Evolutionary conservation across 495 filamentous ascomycete genomes (phyloP), one percentile per base, ranked within the genome.

Genomic region (Trichoderma erinaceum): DNA sequence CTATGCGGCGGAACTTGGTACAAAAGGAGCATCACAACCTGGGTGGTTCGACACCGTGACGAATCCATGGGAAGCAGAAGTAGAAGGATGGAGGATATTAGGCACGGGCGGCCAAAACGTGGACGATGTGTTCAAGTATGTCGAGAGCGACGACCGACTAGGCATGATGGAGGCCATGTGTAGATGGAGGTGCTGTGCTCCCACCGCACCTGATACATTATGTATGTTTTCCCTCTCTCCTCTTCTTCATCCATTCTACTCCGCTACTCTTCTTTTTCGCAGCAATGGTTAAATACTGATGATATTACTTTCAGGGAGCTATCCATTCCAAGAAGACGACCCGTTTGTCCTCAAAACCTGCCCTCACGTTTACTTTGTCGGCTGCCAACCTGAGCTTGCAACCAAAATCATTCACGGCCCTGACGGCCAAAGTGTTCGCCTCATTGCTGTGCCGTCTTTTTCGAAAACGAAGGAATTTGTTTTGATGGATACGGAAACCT

Each of bases 121-220:
- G 0, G 92, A 97, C 72, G 95, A 99, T 78, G 85, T 97, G 11
- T 90, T 91, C 75, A 93, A 95, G 71, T 98, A 98, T 71, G 83
- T 98, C 23, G 85, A 88, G 46, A 85, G 86, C 27, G 86, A 92
- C 18, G 88, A 91, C 68, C 76, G 92, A 48, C 69, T 98, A 44
- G 88, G 88, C 41, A 89, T 97, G 83, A 92, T 97, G 88, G 95
- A 98, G 78, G 86, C 87, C 50, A 90, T 95, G 84, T 84, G 97
- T 69, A 85, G 92, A 69, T 99, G 96, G 96, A 84, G 94, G 67
- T 90, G 90, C 76, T 86, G 85, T 66, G 94, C 94, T n/a, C 95
- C 95, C 16, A 99, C 95, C 1, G 96, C 96, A 5, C 95, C 95
- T 1, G 95, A 99, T 78, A 99, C 95, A 3, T 75, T 99, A 67